Evolutionary conservation across 1,284 basidiomycete species (phyloP).

Genomic region (Leucoagaricus sp.): DNA sequence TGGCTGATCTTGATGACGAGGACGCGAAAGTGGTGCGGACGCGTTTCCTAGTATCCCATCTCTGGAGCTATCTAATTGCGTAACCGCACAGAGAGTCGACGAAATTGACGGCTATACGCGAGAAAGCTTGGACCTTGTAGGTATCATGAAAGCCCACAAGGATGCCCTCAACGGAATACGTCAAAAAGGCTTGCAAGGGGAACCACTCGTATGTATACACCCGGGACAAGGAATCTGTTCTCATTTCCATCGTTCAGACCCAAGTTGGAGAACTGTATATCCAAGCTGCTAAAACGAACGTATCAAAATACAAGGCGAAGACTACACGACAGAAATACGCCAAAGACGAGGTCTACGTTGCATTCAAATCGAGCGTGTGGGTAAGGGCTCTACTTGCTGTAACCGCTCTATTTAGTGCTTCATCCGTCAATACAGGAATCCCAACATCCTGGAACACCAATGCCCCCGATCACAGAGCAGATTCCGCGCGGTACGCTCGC

Average conservation of each 20-base stretch:
- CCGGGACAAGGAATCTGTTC: slow-evolving; percentile 1
- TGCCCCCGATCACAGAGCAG: slow-evolving; percentile 77
- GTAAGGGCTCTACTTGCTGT: slow-evolving; percentile 39
- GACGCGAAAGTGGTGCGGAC: slow-evolving; percentile 49
- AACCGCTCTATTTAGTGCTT: background rate
- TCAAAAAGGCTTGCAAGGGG: slow-evolving; percentile 52
- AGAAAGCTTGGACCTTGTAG: slow-evolving; percentile 63
- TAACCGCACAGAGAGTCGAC: slow-evolving; percentile 45
- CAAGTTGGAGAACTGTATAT: slow-evolving; percentile 50
- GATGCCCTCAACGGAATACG: slow-evolving; percentile 55
- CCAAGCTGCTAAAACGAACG: slow-evolving; percentile 38
- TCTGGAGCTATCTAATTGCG: slow-evolving; percentile 1
- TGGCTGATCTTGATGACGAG: slow-evolving; percentile 65
- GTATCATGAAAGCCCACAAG: slow-evolving; percentile 58
- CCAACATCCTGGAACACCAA: slow-evolving; percentile 61
- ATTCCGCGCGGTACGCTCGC: slow-evolving; percentile 62
- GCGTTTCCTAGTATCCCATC: background rate
- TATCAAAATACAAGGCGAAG: slow-evolving; percentile 53
- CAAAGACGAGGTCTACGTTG: slow-evolving; percentile 58
- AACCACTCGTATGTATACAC: slow-evolving; percentile 54
- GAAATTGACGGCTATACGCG: slow-evolving; percentile 67
- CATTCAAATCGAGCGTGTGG: slow-evolving; percentile 70
- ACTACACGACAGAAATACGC: slow-evolving; percentile 77
- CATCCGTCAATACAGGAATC: slow-evolving; percentile 51
- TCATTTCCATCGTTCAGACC: slow-evolving; percentile 35